phyloP scores from a whole-genome alignment of 2,329 filamentous ascomycete genomes.

The Aspergillus sp. region DNA sequence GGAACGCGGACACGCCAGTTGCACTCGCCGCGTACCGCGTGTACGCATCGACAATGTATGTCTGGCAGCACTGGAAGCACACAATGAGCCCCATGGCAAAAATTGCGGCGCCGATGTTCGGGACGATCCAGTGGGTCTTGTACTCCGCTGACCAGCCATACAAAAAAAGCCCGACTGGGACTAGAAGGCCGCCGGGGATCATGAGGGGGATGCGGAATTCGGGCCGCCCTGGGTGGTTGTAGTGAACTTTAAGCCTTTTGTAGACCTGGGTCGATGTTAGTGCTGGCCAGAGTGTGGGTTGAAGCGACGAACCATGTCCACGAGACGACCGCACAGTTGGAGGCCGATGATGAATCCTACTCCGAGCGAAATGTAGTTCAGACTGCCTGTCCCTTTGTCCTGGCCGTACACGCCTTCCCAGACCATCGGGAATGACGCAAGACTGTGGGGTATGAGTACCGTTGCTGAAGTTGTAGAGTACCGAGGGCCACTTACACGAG shows the following conservation, averaged over 20 bases:
- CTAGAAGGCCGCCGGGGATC: conserved; percentile 40
- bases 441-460: background rate
- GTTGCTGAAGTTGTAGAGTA: too few species aligned
- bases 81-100: conserved; percentile 35
- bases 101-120: conserved; percentile 40
- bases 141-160: conserved; percentile 45
- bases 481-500: conserved; percentile 51
- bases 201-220: conserved; percentile 52
- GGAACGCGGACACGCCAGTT: conserved; percentile 38
- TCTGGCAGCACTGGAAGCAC: conserved; percentile 26
- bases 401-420: conserved; percentile 45
- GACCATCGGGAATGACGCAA: conserved; percentile 35
- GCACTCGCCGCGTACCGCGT: conserved; percentile 40
- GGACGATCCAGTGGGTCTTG: conserved; percentile 39
- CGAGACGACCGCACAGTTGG: conserved; percentile 20
- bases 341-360: conserved; percentile 48
- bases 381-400: conserved; percentile 41
- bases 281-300: background rate
- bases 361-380: conserved; percentile 52
- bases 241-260: conserved; percentile 1
- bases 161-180: conserved; percentile 41
- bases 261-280: background rate
- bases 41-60: conserved; percentile 30
- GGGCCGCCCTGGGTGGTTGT: conserved; percentile 23
- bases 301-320: background rate